These are phyloP conservation scores for Warburgia ugandensis DNA, from an alignment of 164 flowering plant genomes.

Conservation along the genomic window DNA sequence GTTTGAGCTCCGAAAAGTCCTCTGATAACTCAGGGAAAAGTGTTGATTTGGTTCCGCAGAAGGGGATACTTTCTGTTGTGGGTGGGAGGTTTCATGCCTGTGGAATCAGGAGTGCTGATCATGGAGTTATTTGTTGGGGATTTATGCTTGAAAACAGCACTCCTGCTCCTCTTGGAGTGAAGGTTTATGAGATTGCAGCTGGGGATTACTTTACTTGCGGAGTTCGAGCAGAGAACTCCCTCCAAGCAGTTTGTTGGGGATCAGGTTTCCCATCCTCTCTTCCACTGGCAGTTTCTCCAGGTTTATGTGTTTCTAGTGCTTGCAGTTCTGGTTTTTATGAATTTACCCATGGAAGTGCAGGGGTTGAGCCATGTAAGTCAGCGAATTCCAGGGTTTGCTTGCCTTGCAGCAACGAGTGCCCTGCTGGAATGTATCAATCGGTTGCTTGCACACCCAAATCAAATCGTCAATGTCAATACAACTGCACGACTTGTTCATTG, in stretches of 20 bases:
- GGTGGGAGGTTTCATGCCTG: slow-evolving; percentile 94
- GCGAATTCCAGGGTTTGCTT: slow-evolving; percentile 46
- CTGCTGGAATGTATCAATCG: slow-evolving; percentile 54
- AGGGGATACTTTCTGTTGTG: slow-evolving; percentile 57
- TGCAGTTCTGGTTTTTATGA: slow-evolving; percentile 56
- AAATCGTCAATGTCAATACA: slow-evolving; percentile 57
- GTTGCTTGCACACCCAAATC: slow-evolving; percentile 34
- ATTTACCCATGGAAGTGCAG: slow-evolving; percentile 22
- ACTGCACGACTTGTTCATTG: slow-evolving; percentile 63
- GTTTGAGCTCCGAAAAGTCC: slow-evolving; percentile 47
- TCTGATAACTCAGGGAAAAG: slow-evolving; percentile 32
- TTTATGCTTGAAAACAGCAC: slow-evolving; percentile 48
- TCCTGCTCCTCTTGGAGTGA: slow-evolving; percentile 46
- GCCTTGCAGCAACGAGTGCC: slow-evolving; percentile 64
- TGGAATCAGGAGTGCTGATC: slow-evolving; percentile 62
- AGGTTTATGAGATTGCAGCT: slow-evolving; percentile 67
- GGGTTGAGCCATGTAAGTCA: slow-evolving; percentile 36
- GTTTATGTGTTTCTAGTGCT: slow-evolving; percentile 45
- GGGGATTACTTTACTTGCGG: slow-evolving; percentile 96
- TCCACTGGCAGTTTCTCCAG: slow-evolving; percentile 79
- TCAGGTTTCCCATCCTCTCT: slow-evolving; percentile 61
- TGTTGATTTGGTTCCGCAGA: slow-evolving; percentile 53
- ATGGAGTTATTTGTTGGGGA: slow-evolving; percentile 82
- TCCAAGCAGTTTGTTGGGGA: slow-evolving; percentile 80
- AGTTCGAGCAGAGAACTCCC: slow-evolving; percentile 50